Conservation (phyloP, 495 filamentous ascomycete species). For the Aspergillus affinis region DNA sequence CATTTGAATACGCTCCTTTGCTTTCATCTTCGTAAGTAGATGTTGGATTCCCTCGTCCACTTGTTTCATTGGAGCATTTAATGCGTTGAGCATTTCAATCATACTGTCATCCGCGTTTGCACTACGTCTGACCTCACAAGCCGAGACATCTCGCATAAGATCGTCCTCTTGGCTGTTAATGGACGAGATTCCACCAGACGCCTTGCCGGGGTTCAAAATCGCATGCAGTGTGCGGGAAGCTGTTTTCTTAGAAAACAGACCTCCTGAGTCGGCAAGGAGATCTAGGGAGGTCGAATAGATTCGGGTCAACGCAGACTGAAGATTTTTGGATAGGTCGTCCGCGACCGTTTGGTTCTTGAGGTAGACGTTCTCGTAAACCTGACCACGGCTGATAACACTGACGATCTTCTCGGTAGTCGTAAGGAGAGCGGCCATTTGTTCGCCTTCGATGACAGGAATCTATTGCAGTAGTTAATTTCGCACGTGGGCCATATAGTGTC, state of each 20-base stretch:
- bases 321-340: constrained; percentile 9
- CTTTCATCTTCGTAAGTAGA: constrained; percentile 9
- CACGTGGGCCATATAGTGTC: neutral
- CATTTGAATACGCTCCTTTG: constrained; percentile 16
- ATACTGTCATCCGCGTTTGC: constrained; percentile 5
- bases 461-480: neutral
- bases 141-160: constrained; percentile 9
- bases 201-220: constrained; percentile 15
- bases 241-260: constrained; percentile 8
- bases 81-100: constrained; percentile 9
- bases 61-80: constrained; percentile 2
- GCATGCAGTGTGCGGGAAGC: constrained; percentile 15
- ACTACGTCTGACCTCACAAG: constrained; percentile 9
- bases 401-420: constrained; percentile 20
- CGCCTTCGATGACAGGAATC: constrained; percentile 20
- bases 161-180: constrained; percentile 12
- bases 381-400: constrained; percentile 20
- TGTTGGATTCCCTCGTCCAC: constrained; percentile 10
- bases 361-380: constrained; percentile 19
- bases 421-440: constrained; percentile 22
- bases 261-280: constrained; percentile 13
- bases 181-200: constrained; percentile 1
- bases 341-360: neutral
- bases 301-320: constrained; percentile 9
- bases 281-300: constrained; percentile 15